phyloP scores from a whole-genome alignment of 2,329 filamentous ascomycete genomes.

The Xylaria sp. region DNA sequence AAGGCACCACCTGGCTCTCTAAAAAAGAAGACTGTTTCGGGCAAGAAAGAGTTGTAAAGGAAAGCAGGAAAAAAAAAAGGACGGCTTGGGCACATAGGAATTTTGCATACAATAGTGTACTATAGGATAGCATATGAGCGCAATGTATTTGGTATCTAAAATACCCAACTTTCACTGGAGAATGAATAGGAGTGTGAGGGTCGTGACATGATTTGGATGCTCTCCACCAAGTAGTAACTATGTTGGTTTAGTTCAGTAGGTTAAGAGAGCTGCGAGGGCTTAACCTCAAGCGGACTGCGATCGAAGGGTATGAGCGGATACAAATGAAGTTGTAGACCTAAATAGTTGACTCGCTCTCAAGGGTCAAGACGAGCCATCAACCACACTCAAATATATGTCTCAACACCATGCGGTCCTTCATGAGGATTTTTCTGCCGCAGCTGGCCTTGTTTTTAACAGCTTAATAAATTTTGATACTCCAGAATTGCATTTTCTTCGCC shows the following conservation, averaged over 20 bases:
- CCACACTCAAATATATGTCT: background rate
- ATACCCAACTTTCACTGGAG: background rate
- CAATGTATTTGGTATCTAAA: background rate
- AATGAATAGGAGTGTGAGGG: background rate
- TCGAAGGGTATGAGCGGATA: background rate
- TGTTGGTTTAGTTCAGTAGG: background rate
- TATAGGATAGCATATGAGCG: conserved; percentile 2
- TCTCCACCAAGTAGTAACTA: background rate
- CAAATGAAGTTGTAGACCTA: background rate
- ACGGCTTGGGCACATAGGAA: conserved; percentile 7
- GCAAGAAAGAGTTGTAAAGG: conserved; percentile 47
- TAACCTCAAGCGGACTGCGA: background rate
- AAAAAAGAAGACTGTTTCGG: conserved; percentile 38
- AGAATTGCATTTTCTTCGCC: too few species aligned
- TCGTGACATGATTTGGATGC: background rate
- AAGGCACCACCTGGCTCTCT: conserved; percentile 67
- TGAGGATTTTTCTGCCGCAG: conserved; percentile 8
- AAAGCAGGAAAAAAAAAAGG: background rate
- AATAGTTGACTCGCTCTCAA: too few species aligned
- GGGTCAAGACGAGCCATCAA: background rate
- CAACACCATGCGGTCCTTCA: conserved; percentile 12
- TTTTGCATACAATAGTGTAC: background rate
- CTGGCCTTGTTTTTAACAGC: conserved; percentile 15
- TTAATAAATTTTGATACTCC: too few species aligned
- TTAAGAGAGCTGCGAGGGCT: background rate